Evolutionary conservation across 306 rosid species (phyloP).

Genomic region (Casuarina cunninghamiana): DNA sequence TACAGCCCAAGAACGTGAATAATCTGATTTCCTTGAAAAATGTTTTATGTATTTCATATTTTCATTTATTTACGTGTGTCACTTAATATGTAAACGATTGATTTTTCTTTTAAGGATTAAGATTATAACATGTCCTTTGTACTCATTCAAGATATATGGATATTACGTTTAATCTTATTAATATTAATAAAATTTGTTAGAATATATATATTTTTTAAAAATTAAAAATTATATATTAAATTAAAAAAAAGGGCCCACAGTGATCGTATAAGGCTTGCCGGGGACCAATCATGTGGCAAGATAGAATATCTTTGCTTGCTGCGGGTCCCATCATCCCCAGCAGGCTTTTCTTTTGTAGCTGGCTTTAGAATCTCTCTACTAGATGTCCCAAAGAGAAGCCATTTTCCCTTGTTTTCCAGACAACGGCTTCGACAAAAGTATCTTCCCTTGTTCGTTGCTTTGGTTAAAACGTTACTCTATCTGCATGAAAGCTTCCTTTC

Average conservation of each 20-base stretch:
- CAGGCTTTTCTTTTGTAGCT: conserved; percentile 10
- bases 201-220: no score
- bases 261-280: neutral
- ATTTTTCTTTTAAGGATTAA: no score
- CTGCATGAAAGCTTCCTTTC: neutral
- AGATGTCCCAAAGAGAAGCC: neutral
- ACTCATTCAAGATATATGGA: no score
- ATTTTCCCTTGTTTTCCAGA: neutral
- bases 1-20: no score
- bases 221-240: no score
- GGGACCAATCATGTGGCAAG: neutral
- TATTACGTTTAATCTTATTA: no score
- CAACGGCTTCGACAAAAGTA: conserved; percentile 6
- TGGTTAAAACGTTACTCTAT: neutral
- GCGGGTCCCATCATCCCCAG: neutral
- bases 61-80: no score
- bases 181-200: no score
- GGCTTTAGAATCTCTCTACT: conserved; percentile 30
- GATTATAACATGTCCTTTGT: no score
- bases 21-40: no score
- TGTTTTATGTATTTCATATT: no score
- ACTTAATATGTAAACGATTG: no score
- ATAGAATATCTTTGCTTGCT: neutral
- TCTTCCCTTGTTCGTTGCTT: neutral
- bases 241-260: neutral